These are phyloP conservation scores for Pichia kudriavzevii DNA, from an alignment of 1,139 yeast species.

Conservation along the genomic window DNA sequence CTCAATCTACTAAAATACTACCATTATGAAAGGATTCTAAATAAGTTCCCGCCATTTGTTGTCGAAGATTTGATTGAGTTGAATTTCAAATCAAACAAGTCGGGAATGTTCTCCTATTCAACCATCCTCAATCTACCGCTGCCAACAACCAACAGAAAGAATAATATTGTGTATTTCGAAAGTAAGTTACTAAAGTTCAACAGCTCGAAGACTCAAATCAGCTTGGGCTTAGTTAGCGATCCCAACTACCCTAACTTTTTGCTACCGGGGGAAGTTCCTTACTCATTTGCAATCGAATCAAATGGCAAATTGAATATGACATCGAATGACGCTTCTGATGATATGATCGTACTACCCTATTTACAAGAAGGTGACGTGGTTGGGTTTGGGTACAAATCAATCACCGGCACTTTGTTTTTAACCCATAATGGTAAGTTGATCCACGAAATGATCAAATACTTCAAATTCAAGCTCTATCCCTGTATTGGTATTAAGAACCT, in stretches of 20 bases:
- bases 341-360: conserved; percentile 67
- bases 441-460: conserved; percentile 75
- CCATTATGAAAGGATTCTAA: conserved; percentile 4
- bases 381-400: conserved; percentile 81
- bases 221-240: conserved; percentile 77
- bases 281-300: conserved; percentile 82
- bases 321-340: conserved; percentile 44
- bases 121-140: conserved; percentile 56
- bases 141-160: conserved; percentile 51
- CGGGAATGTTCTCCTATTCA: conserved; percentile 29
- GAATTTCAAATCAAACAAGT: conserved; percentile 35
- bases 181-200: conserved; percentile 51
- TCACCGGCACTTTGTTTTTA: conserved; percentile 76
- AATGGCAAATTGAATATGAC: conserved; percentile 67
- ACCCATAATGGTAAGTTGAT: conserved; percentile 87
- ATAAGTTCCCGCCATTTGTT: conserved; percentile 25
- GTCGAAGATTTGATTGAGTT: conserved; percentile 63
- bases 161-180: conserved; percentile 65
- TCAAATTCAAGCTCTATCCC: conserved; percentile 77
- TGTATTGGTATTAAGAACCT: conserved; percentile 66
- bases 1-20: conserved; percentile 3
- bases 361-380: conserved; percentile 81
- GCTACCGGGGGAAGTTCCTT: conserved; percentile 76
- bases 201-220: conserved; percentile 40
- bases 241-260: conserved; percentile 80